Conservation (phyloP, 371 early-diverging fungal genomes). For the Mucor indicus region DNA sequence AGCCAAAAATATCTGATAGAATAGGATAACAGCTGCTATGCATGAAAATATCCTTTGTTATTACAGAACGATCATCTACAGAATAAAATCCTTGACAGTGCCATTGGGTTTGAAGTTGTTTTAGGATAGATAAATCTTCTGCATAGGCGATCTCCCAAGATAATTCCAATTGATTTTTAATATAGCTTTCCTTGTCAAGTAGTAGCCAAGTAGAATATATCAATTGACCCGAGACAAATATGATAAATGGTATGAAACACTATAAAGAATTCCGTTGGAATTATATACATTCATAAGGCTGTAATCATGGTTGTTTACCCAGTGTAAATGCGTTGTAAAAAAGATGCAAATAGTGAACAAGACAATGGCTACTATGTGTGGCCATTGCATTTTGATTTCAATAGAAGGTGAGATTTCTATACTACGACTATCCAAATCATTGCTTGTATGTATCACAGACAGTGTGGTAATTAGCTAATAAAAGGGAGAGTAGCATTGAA, state of each 20-base stretch:
- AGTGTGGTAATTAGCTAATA: too few species aligned
- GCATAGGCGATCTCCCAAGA: slow-evolving; percentile 6
- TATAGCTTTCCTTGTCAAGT: slow-evolving; percentile 3
- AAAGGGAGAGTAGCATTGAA: too few species aligned
- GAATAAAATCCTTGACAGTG: slow-evolving; percentile 6
- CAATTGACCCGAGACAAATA: slow-evolving; percentile 3
- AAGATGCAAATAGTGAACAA: too few species aligned
- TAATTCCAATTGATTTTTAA: slow-evolving; percentile 2
- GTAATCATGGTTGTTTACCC: too few species aligned
- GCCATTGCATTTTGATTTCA: too few species aligned
- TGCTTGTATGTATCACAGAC: too few species aligned
- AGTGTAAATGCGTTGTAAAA: too few species aligned
- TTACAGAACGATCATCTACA: not conserved
- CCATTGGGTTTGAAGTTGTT: slow-evolving; percentile 7
- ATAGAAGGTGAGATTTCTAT: too few species aligned
- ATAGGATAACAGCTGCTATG: slow-evolving; percentile 3
- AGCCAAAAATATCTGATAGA: slow-evolving; percentile 1
- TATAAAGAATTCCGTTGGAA: too few species aligned
- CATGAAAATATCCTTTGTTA: not conserved
- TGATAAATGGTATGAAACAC: slow-evolving; percentile 5
- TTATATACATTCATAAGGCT: too few species aligned
- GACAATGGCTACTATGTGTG: too few species aligned
- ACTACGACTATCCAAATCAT: too few species aligned
- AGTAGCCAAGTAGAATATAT: slow-evolving; percentile 4
- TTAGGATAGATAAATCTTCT: not conserved